Evolutionary conservation across 495 filamentous ascomycete species (phyloP), one percentile per base, ranked within the genome.

Genomic region (Xylaria cubensis): DNA sequence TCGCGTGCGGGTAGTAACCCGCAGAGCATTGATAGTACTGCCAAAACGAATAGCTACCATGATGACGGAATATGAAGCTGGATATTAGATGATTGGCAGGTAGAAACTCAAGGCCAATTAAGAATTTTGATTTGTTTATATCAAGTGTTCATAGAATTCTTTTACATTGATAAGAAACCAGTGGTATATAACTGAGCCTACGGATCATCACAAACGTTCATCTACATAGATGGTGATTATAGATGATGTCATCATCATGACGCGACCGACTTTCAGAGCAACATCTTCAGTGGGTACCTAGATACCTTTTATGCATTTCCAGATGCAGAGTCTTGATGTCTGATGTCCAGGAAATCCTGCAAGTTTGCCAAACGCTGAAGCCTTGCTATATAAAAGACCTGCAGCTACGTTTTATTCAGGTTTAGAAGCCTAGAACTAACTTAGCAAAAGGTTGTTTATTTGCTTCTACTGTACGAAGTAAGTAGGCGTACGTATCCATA

Each of bases 41-140:
- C 50, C 65, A 26, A 77, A 59, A 39, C 77, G 75, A 71, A 75
- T 69, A 51, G 70, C 72, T 12, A 69, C 72, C 77, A 79, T 79
- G 66, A 34, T 75, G 73, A 69, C 39, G 42, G 36, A 34, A 42
- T 42, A 56, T 29, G 21, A 59, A 26, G 42, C 13, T 29, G 24
- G 32, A 29, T 64, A 46, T 8, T 65, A 34, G 4, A 9, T 21
- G 39, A 19, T 29, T 24, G 36, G 19, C 58, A n/a, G 21, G 26
- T 39, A 39, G 4, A 36, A 41, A 32, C 1, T 36, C 15, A 44
- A 59, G 3, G 21, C 44, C 10, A 29, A 50, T 62, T 44, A 26
- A 24, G 19, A 58, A 44, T 58, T 3, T 10, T 26, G 19, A 39
- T 10, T 50, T 48, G 2, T 32, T 6, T 32, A 29, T 51, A 5